Conservation (phyloP, 139 green algal species). For the Trebouxia sp. region DNA sequence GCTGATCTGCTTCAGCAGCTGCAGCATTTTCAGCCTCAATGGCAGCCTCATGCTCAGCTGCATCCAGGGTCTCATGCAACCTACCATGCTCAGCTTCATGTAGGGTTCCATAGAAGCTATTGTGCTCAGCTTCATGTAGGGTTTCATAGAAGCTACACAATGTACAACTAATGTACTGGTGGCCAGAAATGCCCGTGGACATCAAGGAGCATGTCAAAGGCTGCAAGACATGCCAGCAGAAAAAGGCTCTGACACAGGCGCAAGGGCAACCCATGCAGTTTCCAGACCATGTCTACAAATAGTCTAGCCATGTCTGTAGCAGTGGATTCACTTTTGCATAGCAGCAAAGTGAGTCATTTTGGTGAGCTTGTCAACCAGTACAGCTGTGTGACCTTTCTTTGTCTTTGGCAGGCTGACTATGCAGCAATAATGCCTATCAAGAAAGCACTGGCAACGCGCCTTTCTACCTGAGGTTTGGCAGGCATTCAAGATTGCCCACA, state of each 20-base stretch:
- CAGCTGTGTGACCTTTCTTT: too few species aligned
- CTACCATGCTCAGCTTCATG: too few species aligned
- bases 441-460: conserved; percentile 34
- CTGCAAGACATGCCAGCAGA: neutral
- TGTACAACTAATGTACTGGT: conserved; percentile 1
- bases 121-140: too few species aligned
- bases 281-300: conserved; percentile 41
- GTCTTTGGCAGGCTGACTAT: neutral
- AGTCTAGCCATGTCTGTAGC: conserved; percentile 29
- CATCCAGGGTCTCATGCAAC: too few species aligned
- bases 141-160: neutral
- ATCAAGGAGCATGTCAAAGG: conserved; percentile 3
- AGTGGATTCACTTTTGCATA: conserved; percentile 21
- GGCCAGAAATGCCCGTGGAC: conserved; percentile 7
- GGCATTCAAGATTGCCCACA: conserved; percentile 34
- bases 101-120: too few species aligned
- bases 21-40: neutral
- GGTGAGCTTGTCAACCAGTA: too few species aligned
- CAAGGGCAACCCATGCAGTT: too few species aligned
- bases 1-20: neutral
- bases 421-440: conserved; percentile 7
- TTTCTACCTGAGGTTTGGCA: conserved; percentile 52
- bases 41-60: too few species aligned
- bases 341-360: too few species aligned
- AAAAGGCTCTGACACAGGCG: too few species aligned